Conservation (phyloP, 163 green algal genomes). For the Chloromonas sp. region DNA sequence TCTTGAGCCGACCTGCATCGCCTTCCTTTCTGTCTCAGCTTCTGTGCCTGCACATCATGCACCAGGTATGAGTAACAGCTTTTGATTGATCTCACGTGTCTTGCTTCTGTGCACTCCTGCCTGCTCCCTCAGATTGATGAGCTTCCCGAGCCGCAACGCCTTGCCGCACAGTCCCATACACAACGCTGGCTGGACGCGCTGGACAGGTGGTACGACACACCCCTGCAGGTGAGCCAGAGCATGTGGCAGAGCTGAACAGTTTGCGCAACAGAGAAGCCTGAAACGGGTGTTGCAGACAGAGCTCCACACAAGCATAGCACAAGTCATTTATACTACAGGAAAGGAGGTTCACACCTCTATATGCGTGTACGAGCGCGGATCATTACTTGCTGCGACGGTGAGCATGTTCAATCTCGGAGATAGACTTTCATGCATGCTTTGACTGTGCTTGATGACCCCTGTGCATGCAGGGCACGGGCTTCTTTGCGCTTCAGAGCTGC, state of each 20-base stretch:
- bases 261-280: not conserved
- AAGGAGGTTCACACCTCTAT: not conserved
- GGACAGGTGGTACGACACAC: slow-evolving; percentile 40
- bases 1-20: too few species aligned
- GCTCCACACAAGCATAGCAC: too few species aligned
- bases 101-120: too few species aligned
- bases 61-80: too few species aligned
- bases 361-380: not conserved
- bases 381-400: not conserved
- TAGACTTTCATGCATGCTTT: not conserved
- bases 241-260: not conserved
- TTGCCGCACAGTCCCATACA: slow-evolving; percentile 24
- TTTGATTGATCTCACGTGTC: too few species aligned
- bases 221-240: slow-evolving; percentile 27
- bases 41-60: too few species aligned
- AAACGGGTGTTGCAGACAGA: too few species aligned
- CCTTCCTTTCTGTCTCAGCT: too few species aligned
- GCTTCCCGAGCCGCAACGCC: too few species aligned
- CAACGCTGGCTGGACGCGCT: slow-evolving; percentile 63
- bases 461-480: not conserved
- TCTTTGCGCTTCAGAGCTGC: slow-evolving; percentile 74
- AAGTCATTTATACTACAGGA: not conserved
- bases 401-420: not conserved
- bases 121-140: too few species aligned
- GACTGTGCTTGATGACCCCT: not conserved